Evolutionary conservation across 306 rosid genomes (phyloP), one percentile per base, ranked within the genome.

Genomic region (Vicia sativa): DNA sequence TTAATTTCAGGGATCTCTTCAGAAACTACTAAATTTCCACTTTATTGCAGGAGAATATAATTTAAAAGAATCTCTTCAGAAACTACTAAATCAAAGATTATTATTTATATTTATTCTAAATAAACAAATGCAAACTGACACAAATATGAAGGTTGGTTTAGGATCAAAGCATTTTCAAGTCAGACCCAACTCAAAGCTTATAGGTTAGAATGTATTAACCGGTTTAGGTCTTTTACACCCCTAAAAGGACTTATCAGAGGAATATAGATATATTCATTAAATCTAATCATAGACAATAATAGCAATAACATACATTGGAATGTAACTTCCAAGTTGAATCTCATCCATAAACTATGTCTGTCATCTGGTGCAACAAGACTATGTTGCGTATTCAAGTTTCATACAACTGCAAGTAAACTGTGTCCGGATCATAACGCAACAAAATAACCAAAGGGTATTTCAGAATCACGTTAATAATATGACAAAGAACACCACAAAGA

Each of bases 381-480:
- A 21, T 21, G 23, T 21, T 21, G 23, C n/a, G n/a, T n/a, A n/a
- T n/a, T n/a, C n/a, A n/a, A n/a, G n/a, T n/a, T n/a, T n/a, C n/a
- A n/a, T n/a, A n/a, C n/a, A n/a, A 13, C 46, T 15, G 45, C 13
- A 11, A 3, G 65, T 59, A 58, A 31, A 29, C 31, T 37, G 11
- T 72, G 39, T 35, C 9, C 4, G 9, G 10, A 7, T 59, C 38
- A 62, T 10, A 21, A 72, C 15, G 49, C 28, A 50, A 31, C 61
- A 52, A 25, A 62, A 63, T 31, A 12, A 49, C 21, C 38, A 16
- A 26, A 49, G 69, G 34, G 46, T 39, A 13, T 15, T 61, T 68
- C 63, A 57, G 56, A 52, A 67, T 52, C 49, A 35, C 4, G 34
- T 67, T 46, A 31, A 57, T 58, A 6, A 16, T 37, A 14, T 62